Conservation (phyloP, 2,329 filamentous ascomycete genomes). For the Epicoccum sorghinum region DNA sequence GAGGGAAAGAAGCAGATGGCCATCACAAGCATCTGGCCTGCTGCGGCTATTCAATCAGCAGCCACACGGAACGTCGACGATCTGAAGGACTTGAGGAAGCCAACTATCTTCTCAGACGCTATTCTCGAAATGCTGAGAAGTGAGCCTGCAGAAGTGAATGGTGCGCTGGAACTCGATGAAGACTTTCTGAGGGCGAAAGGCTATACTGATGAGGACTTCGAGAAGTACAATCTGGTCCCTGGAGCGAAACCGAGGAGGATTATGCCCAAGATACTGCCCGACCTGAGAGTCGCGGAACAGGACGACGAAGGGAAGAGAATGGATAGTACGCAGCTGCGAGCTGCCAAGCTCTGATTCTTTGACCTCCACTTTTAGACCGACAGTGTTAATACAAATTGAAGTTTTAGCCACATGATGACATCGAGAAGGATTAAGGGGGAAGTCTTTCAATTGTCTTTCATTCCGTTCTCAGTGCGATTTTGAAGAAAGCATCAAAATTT, state of each 20-base stretch:
- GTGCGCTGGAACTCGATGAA: slow-evolving; percentile 75
- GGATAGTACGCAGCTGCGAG: slow-evolving; percentile 62
- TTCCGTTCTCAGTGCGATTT: too few species aligned
- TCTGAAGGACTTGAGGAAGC: slow-evolving; percentile 65
- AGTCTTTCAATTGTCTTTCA: too few species aligned
- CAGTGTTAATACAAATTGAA: too few species aligned
- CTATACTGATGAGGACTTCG: slow-evolving; percentile 67
- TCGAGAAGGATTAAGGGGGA: too few species aligned
- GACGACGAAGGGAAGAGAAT: slow-evolving; percentile 76
- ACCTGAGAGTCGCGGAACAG: slow-evolving; percentile 76
- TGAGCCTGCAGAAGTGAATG: slow-evolving; percentile 68
- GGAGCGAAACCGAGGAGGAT: slow-evolving; percentile 72
- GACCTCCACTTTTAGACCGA: too few species aligned
- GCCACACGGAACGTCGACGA: slow-evolving; percentile 66
- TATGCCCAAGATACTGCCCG: slow-evolving; percentile 74
- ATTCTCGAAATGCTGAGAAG: slow-evolving; percentile 73
- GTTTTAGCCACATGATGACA: too few species aligned
- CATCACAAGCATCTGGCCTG: slow-evolving; percentile 83
- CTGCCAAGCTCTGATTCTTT: slow-evolving; percentile 18
- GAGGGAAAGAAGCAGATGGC: slow-evolving; percentile 72
- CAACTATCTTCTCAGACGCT: slow-evolving; percentile 79
- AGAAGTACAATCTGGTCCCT: slow-evolving; percentile 71
- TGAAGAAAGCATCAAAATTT: too few species aligned
- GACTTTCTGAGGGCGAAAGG: slow-evolving; percentile 75
- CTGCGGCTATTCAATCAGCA: slow-evolving; percentile 76